Conservation (phyloP, 441 rosid species). For the Populus hybrid region DNA sequence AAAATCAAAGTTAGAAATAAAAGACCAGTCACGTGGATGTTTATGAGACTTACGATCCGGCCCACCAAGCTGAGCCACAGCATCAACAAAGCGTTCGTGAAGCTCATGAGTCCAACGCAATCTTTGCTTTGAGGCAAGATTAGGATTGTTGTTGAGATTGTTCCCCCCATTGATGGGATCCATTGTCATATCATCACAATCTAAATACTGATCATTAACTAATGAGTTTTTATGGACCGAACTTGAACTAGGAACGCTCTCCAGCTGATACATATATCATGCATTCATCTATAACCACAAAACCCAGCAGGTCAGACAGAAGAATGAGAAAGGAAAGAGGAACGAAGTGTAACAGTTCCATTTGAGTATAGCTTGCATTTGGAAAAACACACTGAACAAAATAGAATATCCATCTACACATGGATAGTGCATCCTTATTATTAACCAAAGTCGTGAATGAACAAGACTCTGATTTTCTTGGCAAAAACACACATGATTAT, state of each 20-base stretch:
- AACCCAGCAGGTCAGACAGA: slow-evolving; percentile 11
- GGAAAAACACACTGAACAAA: slow-evolving; percentile 6
- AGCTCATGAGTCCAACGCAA: slow-evolving; percentile 97
- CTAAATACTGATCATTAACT: slow-evolving; percentile 54
- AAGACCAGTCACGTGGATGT: not conserved
- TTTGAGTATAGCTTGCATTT: not conserved
- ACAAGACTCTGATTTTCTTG: not conserved
- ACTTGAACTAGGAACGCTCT: slow-evolving; percentile 40
- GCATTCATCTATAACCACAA: slow-evolving; percentile 32
- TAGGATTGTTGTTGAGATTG: slow-evolving; percentile 53
- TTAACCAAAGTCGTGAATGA: not conserved
- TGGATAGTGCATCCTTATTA: not conserved
- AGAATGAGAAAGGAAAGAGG: slow-evolving; percentile 1
- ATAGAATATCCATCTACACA: not conserved
- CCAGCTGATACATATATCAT: slow-evolving; percentile 42
- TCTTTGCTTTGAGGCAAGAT: slow-evolving; percentile 93
- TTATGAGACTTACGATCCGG: slow-evolving; percentile 69
- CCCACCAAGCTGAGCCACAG: slow-evolving; percentile 93
- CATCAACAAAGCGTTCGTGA: slow-evolving; percentile 89
- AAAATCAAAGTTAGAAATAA: not conserved
- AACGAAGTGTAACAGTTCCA: not conserved
- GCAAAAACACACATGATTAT: not conserved
- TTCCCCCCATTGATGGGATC: slow-evolving; percentile 66
- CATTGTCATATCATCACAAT: slow-evolving; percentile 53
- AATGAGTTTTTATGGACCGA: slow-evolving; percentile 42